Conservation (phyloP, 2,329 filamentous ascomycete species). For the Aspergillus alliaceus region DNA sequence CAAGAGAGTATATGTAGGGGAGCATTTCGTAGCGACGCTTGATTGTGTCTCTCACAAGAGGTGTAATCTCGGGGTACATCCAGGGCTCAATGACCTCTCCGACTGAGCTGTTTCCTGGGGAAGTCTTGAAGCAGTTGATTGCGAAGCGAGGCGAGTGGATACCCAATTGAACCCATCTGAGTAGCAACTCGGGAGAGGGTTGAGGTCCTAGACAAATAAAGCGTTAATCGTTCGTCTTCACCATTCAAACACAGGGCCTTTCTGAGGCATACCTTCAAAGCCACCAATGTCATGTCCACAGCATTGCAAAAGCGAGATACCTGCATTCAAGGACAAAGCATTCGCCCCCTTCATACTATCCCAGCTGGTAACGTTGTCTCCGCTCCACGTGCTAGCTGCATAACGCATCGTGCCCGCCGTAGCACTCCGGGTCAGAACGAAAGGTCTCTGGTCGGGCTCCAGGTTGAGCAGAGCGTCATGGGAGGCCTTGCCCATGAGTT, state of each 20-base stretch:
- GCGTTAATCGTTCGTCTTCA: not conserved
- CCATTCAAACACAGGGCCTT: not conserved
- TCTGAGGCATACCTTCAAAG: slow-evolving; percentile 62
- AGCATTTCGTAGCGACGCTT: slow-evolving; percentile 70
- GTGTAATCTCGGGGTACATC: slow-evolving; percentile 71
- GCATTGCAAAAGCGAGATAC: slow-evolving; percentile 67
- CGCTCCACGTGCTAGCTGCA: slow-evolving; percentile 71
- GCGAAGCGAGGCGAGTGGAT: slow-evolving; percentile 70
- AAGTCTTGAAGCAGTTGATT: slow-evolving; percentile 78
- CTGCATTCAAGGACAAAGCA: slow-evolving; percentile 66
- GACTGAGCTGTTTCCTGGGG: slow-evolving; percentile 61
- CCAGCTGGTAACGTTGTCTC: slow-evolving; percentile 75
- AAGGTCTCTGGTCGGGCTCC: slow-evolving; percentile 61
- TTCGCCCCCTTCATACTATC: slow-evolving; percentile 71
- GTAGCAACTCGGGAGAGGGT: slow-evolving; percentile 67
- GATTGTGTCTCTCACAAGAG: slow-evolving; percentile 63
- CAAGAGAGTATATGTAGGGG: slow-evolving; percentile 68
- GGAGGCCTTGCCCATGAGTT: slow-evolving; percentile 70
- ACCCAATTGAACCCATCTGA: slow-evolving; percentile 72
- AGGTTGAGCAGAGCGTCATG: slow-evolving; percentile 64
- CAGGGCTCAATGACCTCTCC: slow-evolving; percentile 76
- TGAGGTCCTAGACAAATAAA: slow-evolving; percentile 52
- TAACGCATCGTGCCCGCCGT: slow-evolving; percentile 71
- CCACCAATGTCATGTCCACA: slow-evolving; percentile 75
- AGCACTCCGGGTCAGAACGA: slow-evolving; percentile 69